Conservation (phyloP, 2,329 filamentous ascomycete species). For the Cladosporium oxysporum region DNA sequence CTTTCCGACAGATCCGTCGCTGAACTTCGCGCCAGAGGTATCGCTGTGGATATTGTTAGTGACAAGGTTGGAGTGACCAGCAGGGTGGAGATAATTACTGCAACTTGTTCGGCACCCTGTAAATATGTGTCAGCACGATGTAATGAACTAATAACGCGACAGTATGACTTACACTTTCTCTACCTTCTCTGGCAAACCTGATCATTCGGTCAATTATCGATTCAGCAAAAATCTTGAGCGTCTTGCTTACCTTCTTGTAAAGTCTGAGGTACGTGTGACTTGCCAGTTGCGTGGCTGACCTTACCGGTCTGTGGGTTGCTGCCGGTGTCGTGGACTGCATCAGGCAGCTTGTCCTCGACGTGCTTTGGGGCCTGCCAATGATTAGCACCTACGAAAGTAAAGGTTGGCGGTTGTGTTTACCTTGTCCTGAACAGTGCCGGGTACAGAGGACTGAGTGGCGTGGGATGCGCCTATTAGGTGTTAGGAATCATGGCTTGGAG, state of each 20-base stretch:
- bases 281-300: conserved; percentile 44
- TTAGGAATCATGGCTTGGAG: too few species aligned
- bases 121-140: too few species aligned
- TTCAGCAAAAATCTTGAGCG: too few species aligned
- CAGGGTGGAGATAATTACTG: too few species aligned
- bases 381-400: too few species aligned
- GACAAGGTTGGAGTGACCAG: too few species aligned
- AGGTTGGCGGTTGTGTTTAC: conserved; percentile 14
- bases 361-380: conserved; percentile 31
- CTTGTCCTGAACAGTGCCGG: conserved; percentile 42
- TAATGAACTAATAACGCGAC: too few species aligned
- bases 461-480: conserved; percentile 36
- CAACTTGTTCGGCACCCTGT: too few species aligned
- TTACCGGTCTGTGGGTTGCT: conserved; percentile 38
- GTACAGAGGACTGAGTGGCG: conserved; percentile 44
- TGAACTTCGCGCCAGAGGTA: conserved; percentile 32
- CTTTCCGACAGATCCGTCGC: conserved; percentile 28
- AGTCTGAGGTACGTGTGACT: conserved; percentile 43
- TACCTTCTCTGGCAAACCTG: conserved; percentile 43
- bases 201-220: too few species aligned
- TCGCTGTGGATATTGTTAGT: conserved; percentile 27
- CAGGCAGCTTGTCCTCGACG: conserved; percentile 44
- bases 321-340: conserved; percentile 43
- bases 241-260: not conserved
- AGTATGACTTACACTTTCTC: conserved; percentile 37